Conservation (phyloP, 768 basidiomycete species). For the Pleurotus sapidus region DNA sequence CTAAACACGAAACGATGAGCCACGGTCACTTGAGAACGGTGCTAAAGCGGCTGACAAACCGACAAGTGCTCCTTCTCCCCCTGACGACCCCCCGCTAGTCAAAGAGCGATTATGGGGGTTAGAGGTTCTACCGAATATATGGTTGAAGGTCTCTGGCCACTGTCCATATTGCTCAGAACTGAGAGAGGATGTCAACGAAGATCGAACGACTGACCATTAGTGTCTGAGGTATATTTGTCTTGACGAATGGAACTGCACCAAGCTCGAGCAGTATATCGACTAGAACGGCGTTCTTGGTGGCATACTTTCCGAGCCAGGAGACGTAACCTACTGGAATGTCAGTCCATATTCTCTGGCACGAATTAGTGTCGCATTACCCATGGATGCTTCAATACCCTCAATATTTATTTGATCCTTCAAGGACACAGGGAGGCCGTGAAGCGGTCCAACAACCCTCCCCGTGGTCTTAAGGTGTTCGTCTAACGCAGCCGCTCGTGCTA, state of each 20-base stretch:
- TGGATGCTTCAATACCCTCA: slow-evolving; percentile 54
- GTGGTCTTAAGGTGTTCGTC: slow-evolving; percentile 61
- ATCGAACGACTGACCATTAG: slow-evolving; percentile 51
- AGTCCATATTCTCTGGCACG: neutral
- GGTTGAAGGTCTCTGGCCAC: slow-evolving; percentile 80
- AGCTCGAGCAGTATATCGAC: slow-evolving; percentile 62
- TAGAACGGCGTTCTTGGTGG: slow-evolving; percentile 57
- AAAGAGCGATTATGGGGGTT: slow-evolving; percentile 75
- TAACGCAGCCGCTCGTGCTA: slow-evolving; percentile 59
- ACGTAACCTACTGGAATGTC: slow-evolving; percentile 52
- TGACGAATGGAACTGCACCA: slow-evolving; percentile 72
- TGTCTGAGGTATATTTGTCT: slow-evolving; percentile 77
- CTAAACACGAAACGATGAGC: slow-evolving; percentile 16
- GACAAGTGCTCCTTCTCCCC: slow-evolving; percentile 81
- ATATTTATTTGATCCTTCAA: slow-evolving; percentile 74
- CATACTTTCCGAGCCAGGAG: slow-evolving; percentile 63
- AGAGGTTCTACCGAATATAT: slow-evolving; percentile 73
- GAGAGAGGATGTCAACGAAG: neutral
- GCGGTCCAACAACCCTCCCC: slow-evolving; percentile 64
- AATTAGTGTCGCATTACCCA: slow-evolving; percentile 6
- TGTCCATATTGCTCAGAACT: slow-evolving; percentile 18
- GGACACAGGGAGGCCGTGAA: slow-evolving; percentile 75
- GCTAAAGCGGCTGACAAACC: slow-evolving; percentile 27
- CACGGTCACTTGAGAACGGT: too few species aligned
- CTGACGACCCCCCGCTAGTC: slow-evolving; percentile 79